These are phyloP conservation scores for Takakia lepidozioides DNA, from an alignment of 225 moss, liverwort and hornwort species.

Conservation along the genomic window DNA sequence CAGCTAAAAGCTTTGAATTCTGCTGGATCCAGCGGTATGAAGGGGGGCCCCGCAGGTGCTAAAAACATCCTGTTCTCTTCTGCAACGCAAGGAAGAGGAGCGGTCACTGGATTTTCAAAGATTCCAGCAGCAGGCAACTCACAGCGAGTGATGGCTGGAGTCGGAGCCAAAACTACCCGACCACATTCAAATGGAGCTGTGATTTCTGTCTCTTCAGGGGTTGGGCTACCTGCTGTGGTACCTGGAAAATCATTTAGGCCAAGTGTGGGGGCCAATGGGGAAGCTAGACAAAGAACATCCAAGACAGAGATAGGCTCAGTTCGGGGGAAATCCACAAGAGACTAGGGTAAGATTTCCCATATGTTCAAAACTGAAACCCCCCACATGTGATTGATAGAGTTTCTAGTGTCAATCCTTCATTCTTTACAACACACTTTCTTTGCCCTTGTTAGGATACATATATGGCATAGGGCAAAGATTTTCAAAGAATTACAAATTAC, in stretches of 20 bases:
- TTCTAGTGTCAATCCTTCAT: too few species aligned
- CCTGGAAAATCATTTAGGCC: neutral
- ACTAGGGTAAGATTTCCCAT: slow-evolving; percentile 1
- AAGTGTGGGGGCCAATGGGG: slow-evolving; percentile 1
- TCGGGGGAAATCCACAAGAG: neutral
- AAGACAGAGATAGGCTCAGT: neutral
- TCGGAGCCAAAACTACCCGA: neutral
- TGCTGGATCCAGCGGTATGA: too few species aligned
- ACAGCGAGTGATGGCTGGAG: neutral
- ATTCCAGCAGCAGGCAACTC: neutral
- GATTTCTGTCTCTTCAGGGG: neutral
- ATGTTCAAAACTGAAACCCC: neutral
- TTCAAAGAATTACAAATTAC: slow-evolving; percentile 3
- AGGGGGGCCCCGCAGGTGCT: neutral
- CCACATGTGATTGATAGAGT: too few species aligned
- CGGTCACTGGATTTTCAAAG: slow-evolving; percentile 1
- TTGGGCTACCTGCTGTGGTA: too few species aligned
- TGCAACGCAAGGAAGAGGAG: neutral
- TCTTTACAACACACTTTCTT: slow-evolving; percentile 1
- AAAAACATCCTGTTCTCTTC: neutral
- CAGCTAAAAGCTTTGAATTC: neutral
- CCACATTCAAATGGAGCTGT: neutral
- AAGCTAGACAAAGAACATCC: neutral
- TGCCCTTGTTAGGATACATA: slow-evolving; percentile 3
- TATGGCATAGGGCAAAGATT: slow-evolving; percentile 1